Evolutionary conservation across 2,329 filamentous ascomycete species (phyloP).

Genomic region (Ophiostoma tasmaniense): DNA sequence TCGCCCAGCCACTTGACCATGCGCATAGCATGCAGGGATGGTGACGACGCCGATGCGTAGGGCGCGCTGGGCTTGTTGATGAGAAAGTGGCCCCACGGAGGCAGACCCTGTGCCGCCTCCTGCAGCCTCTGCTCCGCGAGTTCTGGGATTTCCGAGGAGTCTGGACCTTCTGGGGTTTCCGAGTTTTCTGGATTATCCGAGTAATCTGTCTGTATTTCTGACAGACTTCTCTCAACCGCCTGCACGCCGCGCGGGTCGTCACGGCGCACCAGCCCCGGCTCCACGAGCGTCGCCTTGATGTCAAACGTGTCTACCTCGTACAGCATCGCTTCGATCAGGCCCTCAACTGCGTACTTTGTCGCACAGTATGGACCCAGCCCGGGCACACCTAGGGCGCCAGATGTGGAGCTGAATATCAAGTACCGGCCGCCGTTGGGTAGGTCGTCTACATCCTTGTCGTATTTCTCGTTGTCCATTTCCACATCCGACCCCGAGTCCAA

Average conservation of each 20-base stretch:
- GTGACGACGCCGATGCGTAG: constrained; percentile 68
- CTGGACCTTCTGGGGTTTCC: too few relatives aligned
- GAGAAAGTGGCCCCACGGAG: constrained; percentile 84
- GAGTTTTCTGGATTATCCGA: too few relatives aligned
- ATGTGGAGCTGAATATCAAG: constrained; percentile 88
- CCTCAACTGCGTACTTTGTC: constrained; percentile 94
- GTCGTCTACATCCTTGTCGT: neutral
- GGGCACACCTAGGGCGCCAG: constrained; percentile 85
- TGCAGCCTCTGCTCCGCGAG: constrained; percentile 24
- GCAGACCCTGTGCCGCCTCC: constrained; percentile 44
- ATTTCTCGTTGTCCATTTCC: neutral
- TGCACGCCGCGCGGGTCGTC: constrained; percentile 50
- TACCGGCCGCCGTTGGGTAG: constrained; percentile 59
- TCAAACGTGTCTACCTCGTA: constrained; percentile 90
- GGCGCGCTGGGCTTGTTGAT: constrained; percentile 78
- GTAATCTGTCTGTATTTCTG: too few relatives aligned
- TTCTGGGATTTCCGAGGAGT: neutral
- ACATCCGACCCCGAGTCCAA: neutral
- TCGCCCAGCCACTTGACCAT: constrained; percentile 95
- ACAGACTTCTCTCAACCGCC: neutral
- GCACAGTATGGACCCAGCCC: constrained; percentile 92
- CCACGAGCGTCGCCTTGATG: constrained; percentile 87
- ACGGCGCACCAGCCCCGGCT: constrained; percentile 78
- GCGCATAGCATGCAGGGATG: constrained; percentile 77
- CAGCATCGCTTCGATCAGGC: constrained; percentile 89